Base-by-base conservation (phyloP, 75 land plant genomes). In the Cupressus sempervirens region DNA sequence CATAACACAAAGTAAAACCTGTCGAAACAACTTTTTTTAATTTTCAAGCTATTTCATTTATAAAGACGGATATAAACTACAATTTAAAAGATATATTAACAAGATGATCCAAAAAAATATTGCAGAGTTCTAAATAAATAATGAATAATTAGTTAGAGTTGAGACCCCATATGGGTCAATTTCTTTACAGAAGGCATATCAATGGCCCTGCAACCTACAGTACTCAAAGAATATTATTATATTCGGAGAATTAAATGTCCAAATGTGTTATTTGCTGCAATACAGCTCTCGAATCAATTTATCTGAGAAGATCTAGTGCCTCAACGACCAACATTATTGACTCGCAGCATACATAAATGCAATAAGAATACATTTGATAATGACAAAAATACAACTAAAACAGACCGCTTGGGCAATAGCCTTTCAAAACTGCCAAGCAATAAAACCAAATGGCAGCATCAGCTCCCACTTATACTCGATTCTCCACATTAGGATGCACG, bases 251-350 rank as follows among this genome's bases (percentile, higher is more conserved):
- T 10, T 76, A 76, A 4, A 20, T 36, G 79, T 38, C 79, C 20
- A 76, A 79, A 79, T 26, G 11, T 79, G 80, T 41, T 77, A 77
- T 43, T 43, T 40, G 45, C 76, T 34, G 26, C 80, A 77, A 40
- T 3, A 77, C 26, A 20, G 10, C 20, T 77, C 45, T 36, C 46
- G 10, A 7, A 35, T 40, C 45, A 29, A 8, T 11, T 43, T 43
- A 77, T 77, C 36, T 40, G 41, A 10, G 29, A n/a, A 76, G 41
- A 40, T 79, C 11, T 8, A 45, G 48, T 79, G 81, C n/a, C 50
- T 79, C 81, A 20, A n/a, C 74, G 43, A 14, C 32, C 74, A 43
- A 79, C 81, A 79, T 79, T 79, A 79, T 79, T 79, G 48, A 79
- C 12, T 79, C 26, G 81, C 48, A 11, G 4, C 43, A 79, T 79